These are phyloP conservation scores for Glebionis coronaria DNA, from an alignment of 129 eudicot genomes.

Conservation along the genomic window DNA sequence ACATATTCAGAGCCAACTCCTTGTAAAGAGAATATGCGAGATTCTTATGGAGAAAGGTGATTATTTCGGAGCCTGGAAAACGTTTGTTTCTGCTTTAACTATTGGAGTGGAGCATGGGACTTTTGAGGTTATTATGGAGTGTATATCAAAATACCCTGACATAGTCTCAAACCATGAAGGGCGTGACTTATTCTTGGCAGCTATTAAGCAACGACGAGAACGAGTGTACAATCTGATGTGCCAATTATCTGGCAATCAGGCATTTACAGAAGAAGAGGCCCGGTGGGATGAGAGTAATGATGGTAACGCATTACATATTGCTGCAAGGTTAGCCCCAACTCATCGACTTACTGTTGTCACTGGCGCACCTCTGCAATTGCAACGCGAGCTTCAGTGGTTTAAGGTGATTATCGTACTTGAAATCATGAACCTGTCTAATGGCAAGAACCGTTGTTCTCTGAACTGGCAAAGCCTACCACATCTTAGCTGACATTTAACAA, in stretches of 20 bases:
- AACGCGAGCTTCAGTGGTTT: constrained; percentile 30
- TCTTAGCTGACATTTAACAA: no score
- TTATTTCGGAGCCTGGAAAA: not conserved
- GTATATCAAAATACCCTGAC: constrained; percentile 2
- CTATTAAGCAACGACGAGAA: constrained; percentile 9
- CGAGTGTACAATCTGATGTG: constrained; percentile 13
- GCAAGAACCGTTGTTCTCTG: no score
- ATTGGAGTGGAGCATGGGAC: not conserved
- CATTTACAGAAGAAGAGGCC: not conserved
- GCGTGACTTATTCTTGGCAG: constrained; percentile 1
- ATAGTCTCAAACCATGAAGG: not conserved
- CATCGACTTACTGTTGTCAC: constrained; percentile 21
- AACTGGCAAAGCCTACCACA: no score
- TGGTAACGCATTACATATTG: constrained; percentile 19
- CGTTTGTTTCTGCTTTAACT: not conserved
- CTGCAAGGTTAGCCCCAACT: constrained; percentile 23
- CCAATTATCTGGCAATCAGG: constrained; percentile 1
- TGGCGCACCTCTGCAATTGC: constrained; percentile 31
- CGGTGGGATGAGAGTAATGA: no score
- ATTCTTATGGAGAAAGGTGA: not conserved
- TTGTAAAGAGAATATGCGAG: constrained; percentile 1
- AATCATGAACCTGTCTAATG: not conserved
- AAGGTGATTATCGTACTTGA: no score
- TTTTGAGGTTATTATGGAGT: constrained; percentile 7
- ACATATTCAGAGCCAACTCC: not conserved